Evolutionary conservation across 2,329 filamentous ascomycete species (phyloP).

Genomic region (Tolypocladium sp.): DNA sequence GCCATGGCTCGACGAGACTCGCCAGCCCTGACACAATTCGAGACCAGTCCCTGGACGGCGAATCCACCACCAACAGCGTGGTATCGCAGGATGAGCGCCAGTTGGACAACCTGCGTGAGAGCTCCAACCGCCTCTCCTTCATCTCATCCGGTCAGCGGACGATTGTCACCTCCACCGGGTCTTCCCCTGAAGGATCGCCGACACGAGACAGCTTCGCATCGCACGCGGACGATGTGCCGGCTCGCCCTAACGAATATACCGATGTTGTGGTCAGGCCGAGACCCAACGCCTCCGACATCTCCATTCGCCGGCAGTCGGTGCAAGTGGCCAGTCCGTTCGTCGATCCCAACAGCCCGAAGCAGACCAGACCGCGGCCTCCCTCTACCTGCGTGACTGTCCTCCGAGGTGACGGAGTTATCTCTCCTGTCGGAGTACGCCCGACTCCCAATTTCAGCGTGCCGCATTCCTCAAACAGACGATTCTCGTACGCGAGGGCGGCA

Average conservation of each 20-base stretch:
- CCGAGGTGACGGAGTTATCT: conserved; percentile 4
- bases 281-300: conserved; percentile 44
- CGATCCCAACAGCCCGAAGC: conserved; percentile 16
- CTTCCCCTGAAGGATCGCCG: conserved; percentile 49
- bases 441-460: conserved; percentile 47
- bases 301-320: conserved; percentile 42
- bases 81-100: conserved; percentile 50
- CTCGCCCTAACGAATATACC: conserved; percentile 12
- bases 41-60: conserved; percentile 40
- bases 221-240: conserved; percentile 9
- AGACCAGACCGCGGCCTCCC: conserved; percentile 1
- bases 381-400: conserved; percentile 3
- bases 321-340: conserved; percentile 35
- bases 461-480: conserved; percentile 34
- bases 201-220: conserved; percentile 39
- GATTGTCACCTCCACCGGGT: conserved; percentile 47
- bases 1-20: conserved; percentile 5
- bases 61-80: conserved; percentile 48
- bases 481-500: conserved; percentile 27
- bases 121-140: conserved; percentile 46
- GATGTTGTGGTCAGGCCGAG: conserved; percentile 29
- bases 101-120: conserved; percentile 48
- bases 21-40: conserved; percentile 16
- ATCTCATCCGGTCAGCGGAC: conserved; percentile 54
- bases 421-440: conserved; percentile 11